Percentiles rank a stretch among this genome's conserved stretches.
Evolutionary conservation across 1,284 basidiomycete genomes (phyloP).

Genomic region (Rhodotorula sp.): DNA sequence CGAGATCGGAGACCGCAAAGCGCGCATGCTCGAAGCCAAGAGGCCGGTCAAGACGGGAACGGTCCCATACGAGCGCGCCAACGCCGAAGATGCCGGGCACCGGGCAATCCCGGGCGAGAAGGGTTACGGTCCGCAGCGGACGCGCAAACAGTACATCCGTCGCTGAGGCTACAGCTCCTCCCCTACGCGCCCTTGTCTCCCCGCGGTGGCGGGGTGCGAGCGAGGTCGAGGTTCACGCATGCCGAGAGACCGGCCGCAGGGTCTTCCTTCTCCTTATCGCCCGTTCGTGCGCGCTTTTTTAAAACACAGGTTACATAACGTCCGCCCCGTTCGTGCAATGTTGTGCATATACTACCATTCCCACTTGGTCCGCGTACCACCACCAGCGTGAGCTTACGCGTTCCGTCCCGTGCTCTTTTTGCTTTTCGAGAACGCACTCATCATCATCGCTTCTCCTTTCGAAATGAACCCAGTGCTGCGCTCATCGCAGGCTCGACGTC

Average conservation of each 20-base stretch:
- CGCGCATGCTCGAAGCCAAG: constrained; percentile 53
- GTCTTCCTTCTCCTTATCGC: neutral
- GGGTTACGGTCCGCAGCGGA: constrained; percentile 33
- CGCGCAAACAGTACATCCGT: constrained; percentile 30
- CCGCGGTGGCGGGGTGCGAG: no score
- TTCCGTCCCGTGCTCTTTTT: neutral
- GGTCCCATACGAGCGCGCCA: constrained; percentile 33
- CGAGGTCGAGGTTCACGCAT: no score
- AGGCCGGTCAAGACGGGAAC: constrained; percentile 41
- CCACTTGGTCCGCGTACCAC: neutral
- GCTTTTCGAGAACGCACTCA: neutral
- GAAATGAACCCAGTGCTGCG: no score
- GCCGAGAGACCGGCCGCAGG: neutral
- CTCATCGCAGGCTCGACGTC: no score
- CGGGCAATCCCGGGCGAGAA: constrained; percentile 29
- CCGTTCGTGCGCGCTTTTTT: neutral
- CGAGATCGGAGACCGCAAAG: constrained; percentile 87
- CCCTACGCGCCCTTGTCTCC: no score
- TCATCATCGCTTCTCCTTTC: no score
- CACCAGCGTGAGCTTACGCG: no score
- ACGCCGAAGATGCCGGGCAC: constrained; percentile 29
- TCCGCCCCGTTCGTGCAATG: neutral
- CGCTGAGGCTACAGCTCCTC: no score
- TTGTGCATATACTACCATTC: neutral
- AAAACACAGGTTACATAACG: no score